A percentile compares a stretch with the other conserved stretches of the same genome.
Conservation (phyloP, 2,329 filamentous ascomycete genomes). For the Fusarium haematococcum region DNA sequence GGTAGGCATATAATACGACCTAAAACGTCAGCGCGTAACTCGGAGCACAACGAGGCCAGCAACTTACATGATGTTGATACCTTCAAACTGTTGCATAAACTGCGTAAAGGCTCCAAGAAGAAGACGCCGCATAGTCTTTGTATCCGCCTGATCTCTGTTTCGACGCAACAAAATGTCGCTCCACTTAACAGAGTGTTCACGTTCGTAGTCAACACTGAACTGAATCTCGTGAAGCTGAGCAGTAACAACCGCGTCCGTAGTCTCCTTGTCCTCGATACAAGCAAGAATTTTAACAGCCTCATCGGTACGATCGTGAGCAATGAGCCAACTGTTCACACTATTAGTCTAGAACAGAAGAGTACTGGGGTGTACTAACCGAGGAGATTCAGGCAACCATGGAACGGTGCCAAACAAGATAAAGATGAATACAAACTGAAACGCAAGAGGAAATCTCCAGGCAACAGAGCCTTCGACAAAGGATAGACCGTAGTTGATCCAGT, state of each 20-base stretch:
- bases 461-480: constrained; percentile 48
- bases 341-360: too few species aligned
- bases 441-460: constrained; percentile 58
- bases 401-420: constrained; percentile 46
- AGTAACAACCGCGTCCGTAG: background rate
- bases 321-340: constrained; percentile 16
- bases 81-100: constrained; percentile 41
- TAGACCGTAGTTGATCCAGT: constrained; percentile 56
- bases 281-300: constrained; percentile 26
- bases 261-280: constrained; percentile 15
- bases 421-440: constrained; percentile 58
- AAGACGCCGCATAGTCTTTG: constrained; percentile 22
- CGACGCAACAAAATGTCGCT: constrained; percentile 4
- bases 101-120: constrained; percentile 57
- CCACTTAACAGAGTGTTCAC: constrained; percentile 10
- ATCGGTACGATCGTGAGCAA: constrained; percentile 6
- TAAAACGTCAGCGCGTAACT: too few species aligned
- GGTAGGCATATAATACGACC: constrained; percentile 53
- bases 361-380: constrained; percentile 2
- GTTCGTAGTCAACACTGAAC: constrained; percentile 23
- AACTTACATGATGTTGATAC: constrained; percentile 37
- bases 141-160: constrained; percentile 12
- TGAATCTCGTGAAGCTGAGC: constrained; percentile 23
- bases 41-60: too few species aligned
- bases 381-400: constrained; percentile 40